Evolutionary conservation across 2,329 filamentous ascomycete species (phyloP).

Genomic region (Drechslerella coelobrocha): DNA sequence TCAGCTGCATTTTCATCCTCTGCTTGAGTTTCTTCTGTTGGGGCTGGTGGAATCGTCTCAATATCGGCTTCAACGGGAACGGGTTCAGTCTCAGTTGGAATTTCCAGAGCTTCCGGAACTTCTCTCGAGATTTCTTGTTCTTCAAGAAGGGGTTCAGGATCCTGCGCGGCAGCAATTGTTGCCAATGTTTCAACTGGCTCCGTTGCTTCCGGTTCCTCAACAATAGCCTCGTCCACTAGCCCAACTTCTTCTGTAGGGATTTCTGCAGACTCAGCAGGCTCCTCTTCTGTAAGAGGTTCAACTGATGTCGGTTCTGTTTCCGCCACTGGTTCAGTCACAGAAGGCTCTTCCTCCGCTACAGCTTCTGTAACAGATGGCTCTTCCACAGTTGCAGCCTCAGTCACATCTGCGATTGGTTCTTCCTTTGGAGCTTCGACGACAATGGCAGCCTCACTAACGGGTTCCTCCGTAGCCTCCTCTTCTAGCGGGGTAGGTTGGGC

Average conservation of each 20-base stretch:
- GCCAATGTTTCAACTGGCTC: constrained; percentile 24
- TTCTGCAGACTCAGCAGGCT: constrained; percentile 4
- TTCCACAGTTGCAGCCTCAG: background rate
- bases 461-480: background rate
- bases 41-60: no score
- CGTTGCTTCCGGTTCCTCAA: constrained; percentile 9
- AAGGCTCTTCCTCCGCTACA: constrained; percentile 4
- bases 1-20: background rate
- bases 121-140: background rate
- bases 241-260: background rate
- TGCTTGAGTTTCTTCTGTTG: background rate
- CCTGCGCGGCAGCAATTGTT: background rate
- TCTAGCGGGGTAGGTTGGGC: background rate
- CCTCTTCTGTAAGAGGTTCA: background rate
- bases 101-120: background rate
- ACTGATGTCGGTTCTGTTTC: background rate
- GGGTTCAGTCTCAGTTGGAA: background rate
- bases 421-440: constrained; percentile 3
- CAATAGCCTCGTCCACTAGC: background rate
- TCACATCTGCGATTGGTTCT: background rate
- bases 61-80: background rate
- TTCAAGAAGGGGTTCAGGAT: no score
- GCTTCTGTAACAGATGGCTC: constrained; percentile 5
- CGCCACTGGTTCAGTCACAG: background rate
- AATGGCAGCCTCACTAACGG: background rate